Percentiles rank a stretch among this genome's conserved stretches.
Conservation (phyloP, 2,329 filamentous ascomycete genomes). For the Fusarium scirpi region DNA sequence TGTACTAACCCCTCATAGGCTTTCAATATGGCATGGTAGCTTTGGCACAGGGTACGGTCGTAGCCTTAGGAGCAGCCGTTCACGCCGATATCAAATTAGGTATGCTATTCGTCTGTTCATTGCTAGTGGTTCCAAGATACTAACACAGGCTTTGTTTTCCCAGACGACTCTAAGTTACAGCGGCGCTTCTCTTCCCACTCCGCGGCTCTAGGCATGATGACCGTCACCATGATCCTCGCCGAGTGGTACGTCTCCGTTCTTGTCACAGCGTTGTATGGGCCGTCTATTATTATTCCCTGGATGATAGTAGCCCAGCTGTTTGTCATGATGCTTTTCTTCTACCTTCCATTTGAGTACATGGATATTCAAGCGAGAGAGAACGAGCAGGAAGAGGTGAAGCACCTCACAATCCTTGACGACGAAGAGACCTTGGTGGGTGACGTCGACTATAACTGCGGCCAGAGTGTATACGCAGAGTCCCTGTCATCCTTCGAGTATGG, state of each 20-base stretch:
- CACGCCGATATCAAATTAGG: background rate
- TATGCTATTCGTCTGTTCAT: background rate
- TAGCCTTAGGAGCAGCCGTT: background rate
- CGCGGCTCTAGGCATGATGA: background rate
- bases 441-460: background rate
- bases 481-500: background rate
- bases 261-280: background rate
- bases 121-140: background rate
- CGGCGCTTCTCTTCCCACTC: background rate
- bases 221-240: background rate
- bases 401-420: background rate
- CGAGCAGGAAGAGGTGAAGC: background rate
- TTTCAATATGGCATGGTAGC: background rate
- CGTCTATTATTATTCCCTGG: background rate
- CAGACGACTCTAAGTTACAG: too few species aligned
- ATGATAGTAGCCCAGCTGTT: background rate
- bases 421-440: background rate
- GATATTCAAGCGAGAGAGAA: background rate
- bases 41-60: background rate
- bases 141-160: background rate
- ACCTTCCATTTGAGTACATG: background rate
- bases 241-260: slow-evolving; percentile 11
- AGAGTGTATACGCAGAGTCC: background rate
- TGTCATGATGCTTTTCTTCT: background rate
- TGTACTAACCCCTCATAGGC: background rate